A percentile compares a stretch with the other conserved stretches of the same genome.
phyloP scores from a whole-genome alignment of 441 rosid species.

The Macaranga tanarius region DNA sequence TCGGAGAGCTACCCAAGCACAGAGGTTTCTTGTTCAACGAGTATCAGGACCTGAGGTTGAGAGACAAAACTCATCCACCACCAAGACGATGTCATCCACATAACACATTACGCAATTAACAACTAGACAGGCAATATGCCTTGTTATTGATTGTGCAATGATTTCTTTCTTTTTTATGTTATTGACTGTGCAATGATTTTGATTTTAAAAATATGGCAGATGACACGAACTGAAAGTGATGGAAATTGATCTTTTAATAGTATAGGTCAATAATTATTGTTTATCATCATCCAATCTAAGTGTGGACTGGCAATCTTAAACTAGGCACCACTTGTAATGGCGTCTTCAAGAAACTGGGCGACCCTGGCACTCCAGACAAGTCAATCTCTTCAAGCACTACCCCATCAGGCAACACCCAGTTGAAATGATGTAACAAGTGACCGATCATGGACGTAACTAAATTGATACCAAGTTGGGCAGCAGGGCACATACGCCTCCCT shows the following conservation, averaged over 20 bases:
- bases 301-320: conserved; percentile 54
- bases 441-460: conserved; percentile 76
- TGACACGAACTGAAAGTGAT: no score
- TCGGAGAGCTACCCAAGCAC: conserved; percentile 42
- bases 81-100: conserved; percentile 40
- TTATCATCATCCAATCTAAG: no score
- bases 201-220: no score
- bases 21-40: conserved; percentile 41
- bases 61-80: conserved; percentile 53
- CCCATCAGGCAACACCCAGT: conserved; percentile 59
- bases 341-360: conserved; percentile 61
- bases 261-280: no score
- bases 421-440: conserved; percentile 70
- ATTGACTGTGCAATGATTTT: no score
- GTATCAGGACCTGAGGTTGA: conserved; percentile 38
- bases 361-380: conserved; percentile 69
- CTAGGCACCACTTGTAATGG: conserved; percentile 59
- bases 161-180: no score
- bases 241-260: no score
- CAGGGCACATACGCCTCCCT: conserved; percentile 81
- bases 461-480: conserved; percentile 76
- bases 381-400: conserved; percentile 58
- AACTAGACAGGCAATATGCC: neutral
- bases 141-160: no score
- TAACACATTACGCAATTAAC: conserved; percentile 37